Evolutionary conservation across 331 rosid genomes (phyloP), one percentile per base, ranked within the genome.

Genomic region (Spiraea crenata): DNA sequence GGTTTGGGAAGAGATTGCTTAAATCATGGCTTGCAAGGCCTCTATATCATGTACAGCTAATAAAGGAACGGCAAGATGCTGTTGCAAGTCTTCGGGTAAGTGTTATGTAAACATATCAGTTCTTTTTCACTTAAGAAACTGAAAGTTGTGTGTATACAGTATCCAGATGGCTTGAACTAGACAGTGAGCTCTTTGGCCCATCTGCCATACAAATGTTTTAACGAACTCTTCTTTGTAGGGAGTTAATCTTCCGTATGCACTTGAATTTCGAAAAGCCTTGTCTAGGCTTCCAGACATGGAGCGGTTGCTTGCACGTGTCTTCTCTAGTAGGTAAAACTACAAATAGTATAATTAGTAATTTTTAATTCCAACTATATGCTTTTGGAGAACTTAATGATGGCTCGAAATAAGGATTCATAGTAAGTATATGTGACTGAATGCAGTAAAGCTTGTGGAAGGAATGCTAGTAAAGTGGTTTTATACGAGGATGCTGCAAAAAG

Each of bases 1-100:
- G 97, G 38, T 86, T 89, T 87, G 99, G 99, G 70, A 95, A 87
- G 83, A 88, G 99, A 81, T 76, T 95, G 83, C 92, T 95, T 46
- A 93, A 80, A 80, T 70, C 92, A 55, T 93, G 99, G 99, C 92
- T 91, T 85, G 99, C 96, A 20, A 91, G 97, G 62, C 97, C 99
- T 71, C 82, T 91, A 62, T 87, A 76, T 84, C 84, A 79, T 51
- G 80, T 79, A 34, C 96, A 91, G 79, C 74, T 85, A 73, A 87
- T 95, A 54, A 83, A 80, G 85, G 90, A 85, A 66, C 96, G 99
- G 73, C 97, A 95, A 69, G 84, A 86, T 73, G 95, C 99, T 60
- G 87, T 95, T 57, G 85, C 88, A 40, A 77, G 90, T 76, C 75
- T 95, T 56, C 79, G 78, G 97, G 99, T 95, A 76, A 67, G 77